Percentiles rank a stretch among this genome's conserved stretches.
Evolutionary conservation across 106 monocot species (phyloP).

Genomic region (Allium fistulosum): DNA sequence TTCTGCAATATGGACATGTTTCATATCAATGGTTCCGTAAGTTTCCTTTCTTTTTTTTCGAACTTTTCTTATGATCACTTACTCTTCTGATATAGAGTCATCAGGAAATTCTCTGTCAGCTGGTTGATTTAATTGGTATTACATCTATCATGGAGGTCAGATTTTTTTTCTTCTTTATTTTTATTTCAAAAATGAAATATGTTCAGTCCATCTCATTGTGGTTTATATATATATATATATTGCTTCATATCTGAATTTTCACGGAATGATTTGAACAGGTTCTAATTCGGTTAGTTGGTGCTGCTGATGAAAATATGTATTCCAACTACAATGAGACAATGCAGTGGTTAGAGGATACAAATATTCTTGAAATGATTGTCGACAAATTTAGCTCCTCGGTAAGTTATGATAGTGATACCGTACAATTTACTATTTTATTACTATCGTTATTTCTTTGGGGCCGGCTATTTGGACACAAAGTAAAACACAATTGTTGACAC

Average conservation of each 20-base stretch:
- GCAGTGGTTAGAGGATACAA: constrained; percentile 66
- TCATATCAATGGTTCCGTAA: neutral
- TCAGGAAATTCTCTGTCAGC: constrained; percentile 74
- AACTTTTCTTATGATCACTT: neutral
- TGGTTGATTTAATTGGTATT: constrained; percentile 91
- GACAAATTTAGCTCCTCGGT: constrained; percentile 90
- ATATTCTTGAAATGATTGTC: constrained; percentile 86
- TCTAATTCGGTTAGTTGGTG: constrained; percentile 76
- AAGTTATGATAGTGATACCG: constrained; percentile 11
- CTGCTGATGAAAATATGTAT: constrained; percentile 87
- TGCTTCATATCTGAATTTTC: neutral
- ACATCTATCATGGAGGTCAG: constrained; percentile 98
- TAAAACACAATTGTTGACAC: too few relatives aligned
- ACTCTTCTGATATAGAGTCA: constrained; percentile 40
- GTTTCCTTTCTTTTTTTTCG: neutral
- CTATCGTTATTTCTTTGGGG: too few relatives aligned
- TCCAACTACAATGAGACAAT: constrained; percentile 55
- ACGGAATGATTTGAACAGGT: constrained; percentile 30
- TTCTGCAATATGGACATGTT: too few relatives aligned
- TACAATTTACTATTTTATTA: neutral
- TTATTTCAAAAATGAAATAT: neutral
- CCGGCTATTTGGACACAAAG: too few relatives aligned
- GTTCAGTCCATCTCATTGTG: neutral
- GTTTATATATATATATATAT: neutral
- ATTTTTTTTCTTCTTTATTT: neutral